These are phyloP conservation scores for Cutaneotrichosporon cyanovorans DNA, from an alignment of 1,284 basidiomycete genomes.

Conservation along the genomic window DNA sequence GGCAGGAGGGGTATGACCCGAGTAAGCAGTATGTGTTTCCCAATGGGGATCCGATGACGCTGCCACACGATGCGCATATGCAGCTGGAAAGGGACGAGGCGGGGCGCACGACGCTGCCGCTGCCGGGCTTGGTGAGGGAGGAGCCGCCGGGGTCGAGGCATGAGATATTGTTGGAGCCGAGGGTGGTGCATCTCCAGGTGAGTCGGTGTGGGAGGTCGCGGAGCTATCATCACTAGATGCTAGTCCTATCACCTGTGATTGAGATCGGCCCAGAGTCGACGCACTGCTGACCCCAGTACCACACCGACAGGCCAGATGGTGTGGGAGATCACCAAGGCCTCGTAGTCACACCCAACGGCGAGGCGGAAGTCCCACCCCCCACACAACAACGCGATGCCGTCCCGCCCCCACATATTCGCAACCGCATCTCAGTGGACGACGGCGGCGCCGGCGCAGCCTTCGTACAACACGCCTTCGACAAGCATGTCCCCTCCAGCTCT, in stretches of 20 bases:
- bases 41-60: conserved; percentile 1
- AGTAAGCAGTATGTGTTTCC: neutral
- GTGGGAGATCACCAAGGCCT: conserved; percentile 18
- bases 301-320: neutral
- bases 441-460: no score
- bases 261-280: no score
- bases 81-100: conserved; percentile 23
- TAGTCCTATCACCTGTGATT: no score
- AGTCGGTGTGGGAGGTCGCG: no score
- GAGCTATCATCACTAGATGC: no score
- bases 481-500: no score
- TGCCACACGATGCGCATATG: neutral
- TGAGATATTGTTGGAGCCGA: conserved; percentile 37
- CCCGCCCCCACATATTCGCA: no score
- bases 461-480: no score
- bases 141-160: conserved; percentile 37
- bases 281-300: no score
- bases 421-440: no score
- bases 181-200: conserved; percentile 36
- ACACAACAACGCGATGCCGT: no score
- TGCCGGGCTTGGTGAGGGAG: conserved; percentile 33
- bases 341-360: conserved; percentile 30
- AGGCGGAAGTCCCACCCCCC: conserved; percentile 18
- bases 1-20: neutral
- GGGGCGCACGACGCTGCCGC: conserved; percentile 17